phyloP scores from a whole-genome alignment of 2,329 filamentous ascomycete species.

The Ceratocystis diversiconidia region DNA sequence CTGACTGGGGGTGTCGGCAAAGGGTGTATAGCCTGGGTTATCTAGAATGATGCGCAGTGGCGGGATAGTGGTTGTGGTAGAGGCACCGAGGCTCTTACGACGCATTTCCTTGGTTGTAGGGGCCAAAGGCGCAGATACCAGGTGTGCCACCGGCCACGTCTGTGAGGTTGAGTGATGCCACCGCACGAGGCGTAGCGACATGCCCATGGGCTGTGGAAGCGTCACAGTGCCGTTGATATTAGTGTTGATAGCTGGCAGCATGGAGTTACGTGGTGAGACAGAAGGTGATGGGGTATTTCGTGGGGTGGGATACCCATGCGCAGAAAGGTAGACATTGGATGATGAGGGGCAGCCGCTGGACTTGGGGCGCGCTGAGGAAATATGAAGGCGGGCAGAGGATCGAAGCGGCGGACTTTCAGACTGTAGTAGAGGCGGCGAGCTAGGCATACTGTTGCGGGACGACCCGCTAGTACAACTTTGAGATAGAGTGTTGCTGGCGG shows the following conservation, averaged over 20 bases:
- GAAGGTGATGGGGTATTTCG: conserved; percentile 25
- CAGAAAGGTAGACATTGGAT: background rate
- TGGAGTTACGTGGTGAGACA: conserved; percentile 22
- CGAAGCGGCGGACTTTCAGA: background rate
- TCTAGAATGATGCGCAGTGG: conserved; percentile 16
- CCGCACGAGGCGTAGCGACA: conserved; percentile 12
- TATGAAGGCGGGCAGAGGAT: background rate
- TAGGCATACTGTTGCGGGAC: background rate
- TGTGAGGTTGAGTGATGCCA: conserved; percentile 13
- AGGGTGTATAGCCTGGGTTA: conserved; percentile 15
- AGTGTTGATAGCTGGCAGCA: conserved; percentile 22
- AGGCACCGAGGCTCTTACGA: conserved; percentile 9
- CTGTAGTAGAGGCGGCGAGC: background rate
- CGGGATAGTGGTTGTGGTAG: conserved; percentile 4
- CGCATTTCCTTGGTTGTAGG: conserved; percentile 6
- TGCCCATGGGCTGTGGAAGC: conserved; percentile 4
- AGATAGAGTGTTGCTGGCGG: background rate
- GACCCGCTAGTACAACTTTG: background rate
- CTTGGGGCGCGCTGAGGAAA: conserved; percentile 25
- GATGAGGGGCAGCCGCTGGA: conserved; percentile 27
- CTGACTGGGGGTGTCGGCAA: conserved; percentile 19
- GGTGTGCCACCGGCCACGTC: conserved; percentile 15
- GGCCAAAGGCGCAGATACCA: conserved; percentile 9
- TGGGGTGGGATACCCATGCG: background rate
- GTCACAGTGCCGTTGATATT: conserved; percentile 14